Evolutionary conservation across 176 grass and related monocot species (phyloP).

Genomic region (Oryza nivara): DNA sequence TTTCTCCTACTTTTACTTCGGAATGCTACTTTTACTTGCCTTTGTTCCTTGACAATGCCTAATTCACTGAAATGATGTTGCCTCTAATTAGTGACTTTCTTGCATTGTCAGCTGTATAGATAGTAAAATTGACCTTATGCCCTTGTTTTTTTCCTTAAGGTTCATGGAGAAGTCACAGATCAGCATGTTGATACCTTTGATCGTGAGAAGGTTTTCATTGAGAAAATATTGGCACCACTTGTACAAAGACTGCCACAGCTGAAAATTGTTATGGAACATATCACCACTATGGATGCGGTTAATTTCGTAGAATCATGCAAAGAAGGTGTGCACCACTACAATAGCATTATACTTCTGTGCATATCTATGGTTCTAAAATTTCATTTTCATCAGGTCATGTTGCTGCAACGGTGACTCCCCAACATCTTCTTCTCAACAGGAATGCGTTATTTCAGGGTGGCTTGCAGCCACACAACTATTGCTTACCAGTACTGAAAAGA

Average conservation of each 20-base stretch:
- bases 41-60: constrained; percentile 3
- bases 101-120: neutral
- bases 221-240: constrained; percentile 76
- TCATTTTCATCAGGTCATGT: constrained; percentile 56
- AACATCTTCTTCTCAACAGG: constrained; percentile 91
- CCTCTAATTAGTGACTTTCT: neutral
- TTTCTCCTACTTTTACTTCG: constrained; percentile 5
- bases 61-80: neutral
- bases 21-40: neutral
- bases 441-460: constrained; percentile 97
- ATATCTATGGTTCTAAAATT: neutral
- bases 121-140: constrained; percentile 22
- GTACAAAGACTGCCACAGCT: constrained; percentile 67
- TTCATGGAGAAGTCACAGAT: constrained; percentile 97
- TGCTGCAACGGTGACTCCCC: constrained; percentile 92
- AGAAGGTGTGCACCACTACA: constrained; percentile 51
- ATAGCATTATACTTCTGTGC: constrained; percentile 22
- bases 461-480: constrained; percentile 91
- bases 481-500: constrained; percentile 90
- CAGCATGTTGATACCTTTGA: constrained; percentile 92
- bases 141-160: constrained; percentile 52
- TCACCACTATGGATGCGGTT: constrained; percentile 86
- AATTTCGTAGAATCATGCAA: constrained; percentile 83
- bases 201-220: constrained; percentile 85
- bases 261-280: constrained; percentile 90